Evolutionary conservation across 768 basidiomycete genomes (phyloP).

Genomic region (Russula compacta): DNA sequence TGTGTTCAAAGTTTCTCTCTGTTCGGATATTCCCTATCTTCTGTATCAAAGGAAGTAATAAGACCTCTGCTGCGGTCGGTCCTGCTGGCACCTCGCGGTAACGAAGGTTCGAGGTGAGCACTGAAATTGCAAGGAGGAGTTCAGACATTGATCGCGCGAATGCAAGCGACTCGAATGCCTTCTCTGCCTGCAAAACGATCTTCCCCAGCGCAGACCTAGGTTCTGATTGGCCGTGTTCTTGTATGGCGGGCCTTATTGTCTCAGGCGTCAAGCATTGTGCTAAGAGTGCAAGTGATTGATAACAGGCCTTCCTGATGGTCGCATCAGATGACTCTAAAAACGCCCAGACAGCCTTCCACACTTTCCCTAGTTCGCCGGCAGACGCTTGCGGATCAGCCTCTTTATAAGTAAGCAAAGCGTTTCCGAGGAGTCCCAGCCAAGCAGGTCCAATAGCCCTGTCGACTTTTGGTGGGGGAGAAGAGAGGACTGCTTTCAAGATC

Average conservation of each 20-base stretch:
- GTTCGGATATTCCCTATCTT: conserved; percentile 66
- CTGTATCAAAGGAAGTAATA: conserved; percentile 61
- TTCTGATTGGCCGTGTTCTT: conserved; percentile 34
- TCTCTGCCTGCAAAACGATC: conserved; percentile 53
- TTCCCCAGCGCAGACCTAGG: conserved; percentile 48
- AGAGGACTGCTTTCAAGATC: conserved; percentile 58
- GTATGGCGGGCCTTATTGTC: conserved; percentile 46
- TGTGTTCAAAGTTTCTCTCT: conserved; percentile 81
- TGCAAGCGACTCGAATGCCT: conserved; percentile 62
- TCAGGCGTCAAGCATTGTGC: conserved; percentile 62
- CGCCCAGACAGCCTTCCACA: conserved; percentile 69
- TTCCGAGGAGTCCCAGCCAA: conserved; percentile 73
- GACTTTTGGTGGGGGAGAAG: conserved; percentile 59
- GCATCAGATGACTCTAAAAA: conserved; percentile 67
- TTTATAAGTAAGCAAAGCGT: conserved; percentile 58
- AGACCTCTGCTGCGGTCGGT: conserved; percentile 54
- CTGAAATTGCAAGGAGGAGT: conserved; percentile 61
- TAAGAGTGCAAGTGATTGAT: conserved; percentile 52
- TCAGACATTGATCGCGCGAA: conserved; percentile 74
- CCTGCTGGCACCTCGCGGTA: conserved; percentile 36
- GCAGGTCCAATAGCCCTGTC: conserved; percentile 60
- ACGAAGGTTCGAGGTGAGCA: conserved; percentile 56
- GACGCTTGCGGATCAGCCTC: conserved; percentile 41
- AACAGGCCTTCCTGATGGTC: conserved; percentile 52
- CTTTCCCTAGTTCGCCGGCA: conserved; percentile 44